phyloP scores from a whole-genome alignment of 2,329 filamentous ascomycete species.

The Colletotrichum incanum region DNA sequence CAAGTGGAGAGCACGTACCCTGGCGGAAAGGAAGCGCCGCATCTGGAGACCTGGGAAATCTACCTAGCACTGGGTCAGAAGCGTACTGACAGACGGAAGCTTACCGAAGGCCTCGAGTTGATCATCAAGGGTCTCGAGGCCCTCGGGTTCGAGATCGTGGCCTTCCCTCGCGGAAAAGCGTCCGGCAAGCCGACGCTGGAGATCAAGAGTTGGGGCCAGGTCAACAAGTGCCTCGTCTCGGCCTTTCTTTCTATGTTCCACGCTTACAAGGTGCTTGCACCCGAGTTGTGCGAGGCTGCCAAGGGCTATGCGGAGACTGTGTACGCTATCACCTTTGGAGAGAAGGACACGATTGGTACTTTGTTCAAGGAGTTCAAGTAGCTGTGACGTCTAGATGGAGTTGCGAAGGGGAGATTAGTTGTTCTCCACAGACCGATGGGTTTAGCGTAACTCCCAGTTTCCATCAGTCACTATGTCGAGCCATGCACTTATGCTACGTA shows the following conservation, averaged over 20 bases:
- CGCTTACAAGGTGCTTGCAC: constrained; percentile 45
- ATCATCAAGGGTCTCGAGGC: constrained; percentile 47
- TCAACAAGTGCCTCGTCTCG: constrained; percentile 7
- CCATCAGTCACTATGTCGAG: background rate
- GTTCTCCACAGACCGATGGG: background rate
- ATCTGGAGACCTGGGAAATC: constrained; percentile 45
- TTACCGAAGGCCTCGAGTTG: constrained; percentile 42
- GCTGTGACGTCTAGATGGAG: background rate
- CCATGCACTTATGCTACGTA: too few relatives aligned
- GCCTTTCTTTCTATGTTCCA: constrained; percentile 44
- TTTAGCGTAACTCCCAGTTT: background rate
- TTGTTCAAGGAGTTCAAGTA: background rate
- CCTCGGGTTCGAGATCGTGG: constrained; percentile 48
- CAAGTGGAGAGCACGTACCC: constrained; percentile 47
- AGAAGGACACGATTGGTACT: constrained; percentile 36
- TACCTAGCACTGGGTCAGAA: constrained; percentile 44
- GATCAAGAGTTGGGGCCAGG: constrained; percentile 47
- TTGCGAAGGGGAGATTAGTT: background rate
- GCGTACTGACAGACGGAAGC: background rate
- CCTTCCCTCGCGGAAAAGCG: constrained; percentile 11
- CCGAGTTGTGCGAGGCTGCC: constrained; percentile 45
- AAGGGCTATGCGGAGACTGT: constrained; percentile 44
- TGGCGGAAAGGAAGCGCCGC: constrained; percentile 14
- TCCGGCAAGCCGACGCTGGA: constrained; percentile 37
- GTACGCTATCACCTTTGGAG: constrained; percentile 49